Evolutionary conservation across 2,329 filamentous ascomycete genomes (phyloP), one percentile per base, ranked within the genome.

Genomic region (Byssochlamys sp.): DNA sequence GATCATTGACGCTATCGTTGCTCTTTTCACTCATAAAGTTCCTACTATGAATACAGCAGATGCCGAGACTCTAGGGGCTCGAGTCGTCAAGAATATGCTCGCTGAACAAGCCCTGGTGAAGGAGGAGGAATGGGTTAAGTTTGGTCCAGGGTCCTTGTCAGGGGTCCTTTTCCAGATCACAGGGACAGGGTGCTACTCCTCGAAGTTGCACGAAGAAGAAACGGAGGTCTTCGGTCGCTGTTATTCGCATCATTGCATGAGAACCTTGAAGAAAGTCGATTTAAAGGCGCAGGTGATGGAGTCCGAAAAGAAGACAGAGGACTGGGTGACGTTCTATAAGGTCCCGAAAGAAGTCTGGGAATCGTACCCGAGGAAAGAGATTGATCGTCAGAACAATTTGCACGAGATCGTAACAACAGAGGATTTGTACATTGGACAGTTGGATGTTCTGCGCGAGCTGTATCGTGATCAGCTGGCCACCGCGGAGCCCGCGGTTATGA

Each of bases 21-120:
- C 86, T 29, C 78, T 99, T 5, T 97, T 99, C 71, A 95, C 90
- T 1, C 84, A 89, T 74, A 97, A 96, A 73, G 91, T 99, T 0
- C 91, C 94, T 0, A 99, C 91, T 0, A 96, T 99, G 90, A 97
- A 99, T 66, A 92, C 94, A 49, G 91, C 92, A 4, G 95, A 99
- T 77, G 94, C 94, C 0, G 94, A 99, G 71, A 87, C 86, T 0
- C 79, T 99, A 55, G 90, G 89, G 60, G 82, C 84, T 58, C 84
- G 84, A 48, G 89, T 96, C 0, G 85, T 95, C 1, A 79, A 84
- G 56, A 83, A 86, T 52, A 94, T 99, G 89, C 83, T 92, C 62
- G 81, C 83, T 26, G 84, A 87, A 7, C 87, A 86, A 45, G 89
- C 90, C 10, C 77, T 99, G 31, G 78, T 95, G 4, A 86, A 87